phyloP scores from a whole-genome alignment of 352 stramenopile genomes.

The Pythium sukuiense region DNA sequence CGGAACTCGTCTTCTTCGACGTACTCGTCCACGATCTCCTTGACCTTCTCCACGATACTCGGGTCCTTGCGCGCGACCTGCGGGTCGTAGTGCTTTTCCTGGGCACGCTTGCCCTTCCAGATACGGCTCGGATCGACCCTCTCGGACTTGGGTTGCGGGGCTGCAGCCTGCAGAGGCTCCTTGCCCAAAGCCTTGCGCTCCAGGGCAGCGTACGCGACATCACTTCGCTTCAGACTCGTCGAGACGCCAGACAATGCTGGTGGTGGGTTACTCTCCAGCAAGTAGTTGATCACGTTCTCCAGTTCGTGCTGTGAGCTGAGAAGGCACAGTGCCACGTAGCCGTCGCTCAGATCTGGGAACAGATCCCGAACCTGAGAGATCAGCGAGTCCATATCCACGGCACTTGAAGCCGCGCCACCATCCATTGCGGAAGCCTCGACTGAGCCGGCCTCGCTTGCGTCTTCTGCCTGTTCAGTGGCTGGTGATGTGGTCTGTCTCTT shows the following conservation, averaged over 20 bases:
- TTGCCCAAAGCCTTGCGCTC: conserved; percentile 22
- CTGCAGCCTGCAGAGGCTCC: conserved; percentile 2
- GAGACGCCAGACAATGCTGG: conserved; percentile 18
- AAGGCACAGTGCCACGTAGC: conserved; percentile 38
- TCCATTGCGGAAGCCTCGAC: background rate
- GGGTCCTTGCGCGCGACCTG: conserved; percentile 33
- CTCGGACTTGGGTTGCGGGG: conserved; percentile 23
- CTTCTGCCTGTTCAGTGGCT: background rate
- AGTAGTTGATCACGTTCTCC: conserved; percentile 40
- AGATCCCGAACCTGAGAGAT: conserved; percentile 38
- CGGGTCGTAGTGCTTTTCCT: conserved; percentile 39
- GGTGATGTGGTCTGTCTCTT: background rate
- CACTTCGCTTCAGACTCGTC: conserved; percentile 15
- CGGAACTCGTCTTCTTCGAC: conserved; percentile 28
- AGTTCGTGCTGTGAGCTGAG: conserved; percentile 30
- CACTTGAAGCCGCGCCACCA: background rate
- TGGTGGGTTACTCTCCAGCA: conserved; percentile 37
- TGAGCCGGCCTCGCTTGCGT: background rate
- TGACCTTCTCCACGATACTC: conserved; percentile 33
- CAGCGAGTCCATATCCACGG: conserved; percentile 13
- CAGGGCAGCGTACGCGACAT: conserved; percentile 21
- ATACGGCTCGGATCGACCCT: conserved; percentile 31
- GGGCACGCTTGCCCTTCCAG: conserved; percentile 38
- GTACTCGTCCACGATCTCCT: conserved; percentile 36
- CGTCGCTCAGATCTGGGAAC: conserved; percentile 42